These are phyloP conservation scores for Agastache rugosa DNA, from an alignment of 257 asterid species.

Conservation along the genomic window DNA sequence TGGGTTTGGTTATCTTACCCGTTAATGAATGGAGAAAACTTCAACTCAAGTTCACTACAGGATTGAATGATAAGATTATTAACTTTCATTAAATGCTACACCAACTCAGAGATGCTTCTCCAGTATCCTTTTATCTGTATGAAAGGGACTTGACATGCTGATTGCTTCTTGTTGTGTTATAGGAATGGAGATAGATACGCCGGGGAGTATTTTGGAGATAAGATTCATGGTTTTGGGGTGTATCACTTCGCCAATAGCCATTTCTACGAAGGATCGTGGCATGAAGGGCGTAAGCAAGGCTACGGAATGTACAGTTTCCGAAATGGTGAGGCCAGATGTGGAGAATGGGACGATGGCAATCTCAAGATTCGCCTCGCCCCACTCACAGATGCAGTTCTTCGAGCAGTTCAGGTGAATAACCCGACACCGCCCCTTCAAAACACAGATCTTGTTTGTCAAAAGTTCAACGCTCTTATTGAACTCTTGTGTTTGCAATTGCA, in stretches of 20 bases:
- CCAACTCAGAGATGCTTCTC: constrained; percentile 14
- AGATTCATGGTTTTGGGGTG: constrained; percentile 82
- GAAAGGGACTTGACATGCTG: constrained; percentile 6
- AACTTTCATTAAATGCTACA: constrained; percentile 32
- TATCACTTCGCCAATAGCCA: constrained; percentile 77
- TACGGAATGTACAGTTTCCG: constrained; percentile 72
- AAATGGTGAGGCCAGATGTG: constrained; percentile 66
- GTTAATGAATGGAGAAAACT: constrained; percentile 30
- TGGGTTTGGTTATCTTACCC: constrained; percentile 21
- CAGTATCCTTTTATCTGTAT: not conserved
- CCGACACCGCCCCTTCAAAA: not conserved
- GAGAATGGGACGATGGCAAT: constrained; percentile 76
- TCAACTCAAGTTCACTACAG: constrained; percentile 19
- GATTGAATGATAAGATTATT: constrained; percentile 24
- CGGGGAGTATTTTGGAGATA: constrained; percentile 82
- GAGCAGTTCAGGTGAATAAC: constrained; percentile 66
- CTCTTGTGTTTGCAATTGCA: constrained; percentile 30
- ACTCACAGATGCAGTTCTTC: constrained; percentile 52
- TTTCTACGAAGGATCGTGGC: constrained; percentile 87
- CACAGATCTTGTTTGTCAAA: not conserved
- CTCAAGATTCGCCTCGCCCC: constrained; percentile 46
- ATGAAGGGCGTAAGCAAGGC: constrained; percentile 85
- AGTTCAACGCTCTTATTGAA: constrained; percentile 5
- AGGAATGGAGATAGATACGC: constrained; percentile 83
- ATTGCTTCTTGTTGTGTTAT: constrained; percentile 30